Evolutionary conservation across 306 rosid species (phyloP), one percentile per base, ranked within the genome.

Genomic region (Geum urbanum): DNA sequence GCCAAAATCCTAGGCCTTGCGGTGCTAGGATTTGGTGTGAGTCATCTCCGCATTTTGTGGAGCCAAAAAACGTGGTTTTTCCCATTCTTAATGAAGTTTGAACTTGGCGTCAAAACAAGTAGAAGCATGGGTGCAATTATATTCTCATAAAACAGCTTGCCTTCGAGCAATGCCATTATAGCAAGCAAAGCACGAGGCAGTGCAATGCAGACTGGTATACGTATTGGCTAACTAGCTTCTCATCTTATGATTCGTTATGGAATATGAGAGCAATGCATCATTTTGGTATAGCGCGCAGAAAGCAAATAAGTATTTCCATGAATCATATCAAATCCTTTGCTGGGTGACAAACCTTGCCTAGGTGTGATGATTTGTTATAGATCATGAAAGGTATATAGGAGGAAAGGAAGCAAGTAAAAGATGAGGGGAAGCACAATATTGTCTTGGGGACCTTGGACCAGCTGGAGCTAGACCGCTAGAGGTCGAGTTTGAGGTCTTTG

Each of bases 311-410:
- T 55, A 70, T 55, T 55, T 35, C 19, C 60, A 8, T 20, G 3
- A 55, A 56, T 70, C 65, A 70, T 43, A 49, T 15, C 74, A 43
- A 20, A 43, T 70, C 44, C 55, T 70, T 70, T 56, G 55, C 3
- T 70, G 73, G 44, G 54, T 70, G 65, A 54, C 73, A 70, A 70
- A 2, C 55, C 43, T 70, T 57, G 70, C 69, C 59, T 44, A 32
- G 53, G 49, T 63, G 79, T 57, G 57, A 74, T 79, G 70, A 74
- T 70, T 67, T 70, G 64, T 64, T 16, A 79, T 64, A 70, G 76
- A 69, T 72, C 62, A 57, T 19, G 37, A 63, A 41, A 24, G 49
- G 27, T 57, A 59, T 56, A 22, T 58, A 13, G 27, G 37, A 44
- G 45, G 48, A 45, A 41, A 43, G 35, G 27, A 41, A 40, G 47